phyloP scores from a whole-genome alignment of 208 protist genomes.

The Leishmania turanica region DNA sequence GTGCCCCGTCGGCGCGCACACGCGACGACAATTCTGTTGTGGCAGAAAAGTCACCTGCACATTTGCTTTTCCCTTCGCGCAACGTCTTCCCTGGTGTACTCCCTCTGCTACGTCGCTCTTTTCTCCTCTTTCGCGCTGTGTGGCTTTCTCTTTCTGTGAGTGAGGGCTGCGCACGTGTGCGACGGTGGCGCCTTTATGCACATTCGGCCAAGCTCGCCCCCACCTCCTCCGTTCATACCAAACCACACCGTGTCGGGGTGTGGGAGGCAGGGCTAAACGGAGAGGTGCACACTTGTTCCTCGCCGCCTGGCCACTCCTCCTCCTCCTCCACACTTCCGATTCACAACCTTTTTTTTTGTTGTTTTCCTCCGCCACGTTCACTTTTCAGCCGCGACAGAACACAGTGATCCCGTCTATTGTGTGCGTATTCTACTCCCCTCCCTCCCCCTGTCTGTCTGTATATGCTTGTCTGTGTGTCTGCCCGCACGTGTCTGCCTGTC shows the following conservation, averaged over 20 bases:
- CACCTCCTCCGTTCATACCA: not conserved
- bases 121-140: not conserved
- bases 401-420: not conserved
- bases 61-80: not conserved
- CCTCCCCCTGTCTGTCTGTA: not conserved
- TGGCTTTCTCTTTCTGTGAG: not conserved
- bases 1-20: not conserved
- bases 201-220: not conserved
- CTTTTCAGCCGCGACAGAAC: not conserved
- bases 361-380: not conserved
- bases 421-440: not conserved
- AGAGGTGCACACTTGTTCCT: not conserved
- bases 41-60: not conserved
- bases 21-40: not conserved
- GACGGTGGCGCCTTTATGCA: not conserved
- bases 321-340: not conserved
- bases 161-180: not conserved
- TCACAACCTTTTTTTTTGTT: not conserved
- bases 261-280: not conserved
- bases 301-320: not conserved
- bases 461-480: not conserved
- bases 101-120: not conserved
- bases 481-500: not conserved
- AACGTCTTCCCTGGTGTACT: not conserved
- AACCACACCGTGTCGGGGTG: not conserved